Evolutionary conservation across 2,329 filamentous ascomycete species (phyloP).

Genomic region (Alternaria ethzedia): DNA sequence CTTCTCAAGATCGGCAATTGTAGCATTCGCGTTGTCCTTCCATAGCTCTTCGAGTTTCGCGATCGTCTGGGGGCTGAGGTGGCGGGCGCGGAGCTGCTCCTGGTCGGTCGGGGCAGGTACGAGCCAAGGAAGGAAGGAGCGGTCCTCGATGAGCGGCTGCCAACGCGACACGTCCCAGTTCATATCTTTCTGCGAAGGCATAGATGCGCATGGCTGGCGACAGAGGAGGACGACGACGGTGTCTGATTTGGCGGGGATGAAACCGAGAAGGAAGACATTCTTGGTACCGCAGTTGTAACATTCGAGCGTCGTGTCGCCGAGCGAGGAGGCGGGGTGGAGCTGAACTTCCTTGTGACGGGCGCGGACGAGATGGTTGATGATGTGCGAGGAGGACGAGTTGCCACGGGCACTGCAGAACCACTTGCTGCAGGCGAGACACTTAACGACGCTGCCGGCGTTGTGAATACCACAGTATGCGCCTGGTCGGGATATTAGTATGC

Average conservation of each 20-base stretch:
- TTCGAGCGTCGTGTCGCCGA: constrained; percentile 95
- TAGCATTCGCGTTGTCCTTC: constrained; percentile 92
- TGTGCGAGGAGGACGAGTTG: constrained; percentile 95
- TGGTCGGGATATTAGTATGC: background rate
- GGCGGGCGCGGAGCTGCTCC: constrained; percentile 92
- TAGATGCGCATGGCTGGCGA: constrained; percentile 93
- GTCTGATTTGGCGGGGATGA: constrained; percentile 98
- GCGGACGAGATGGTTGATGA: constrained; percentile 96
- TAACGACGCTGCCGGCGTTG: constrained; percentile 92
- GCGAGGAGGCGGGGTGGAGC: constrained; percentile 87
- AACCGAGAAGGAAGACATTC: constrained; percentile 96
- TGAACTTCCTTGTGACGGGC: constrained; percentile 99
- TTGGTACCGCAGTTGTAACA: constrained; percentile 99
- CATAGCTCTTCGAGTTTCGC: constrained; percentile 97
- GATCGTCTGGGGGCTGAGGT: constrained; percentile 92
- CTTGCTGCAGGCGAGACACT: constrained; percentile 93
- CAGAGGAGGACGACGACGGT: constrained; percentile 97
- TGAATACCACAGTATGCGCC: constrained; percentile 94
- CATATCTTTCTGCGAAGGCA: constrained; percentile 97
- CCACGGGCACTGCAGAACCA: constrained; percentile 99
- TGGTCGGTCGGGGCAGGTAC: constrained; percentile 88
- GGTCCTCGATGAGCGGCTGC: constrained; percentile 97
- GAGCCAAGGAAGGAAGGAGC: constrained; percentile 93
- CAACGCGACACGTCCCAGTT: constrained; percentile 98
- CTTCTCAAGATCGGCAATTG: constrained; percentile 89